Base-by-base conservation (phyloP, 257 asterid species). In the Cynanchum wilfordii region DNA sequence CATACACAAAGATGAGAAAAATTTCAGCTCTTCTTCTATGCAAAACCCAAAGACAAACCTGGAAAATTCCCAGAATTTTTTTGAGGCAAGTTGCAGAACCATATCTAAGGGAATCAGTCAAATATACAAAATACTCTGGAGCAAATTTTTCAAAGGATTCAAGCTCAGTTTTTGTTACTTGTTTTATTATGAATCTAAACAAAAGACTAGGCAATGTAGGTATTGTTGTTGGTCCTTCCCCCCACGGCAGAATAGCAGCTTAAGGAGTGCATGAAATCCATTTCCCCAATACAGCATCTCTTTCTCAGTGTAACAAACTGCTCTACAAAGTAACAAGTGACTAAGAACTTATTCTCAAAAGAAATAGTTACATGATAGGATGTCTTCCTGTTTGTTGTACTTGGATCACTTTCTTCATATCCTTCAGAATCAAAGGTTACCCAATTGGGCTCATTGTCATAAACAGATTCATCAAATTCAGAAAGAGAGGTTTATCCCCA, bases 41-140 rank as follows among this genome's bases (percentile, higher is more conserved):
- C 30, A 11, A 30, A 22, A 70, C 25, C 27, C 10, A 38, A 44
- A 20, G 66, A 9, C 55, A 71, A 74, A 94, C 99, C 98, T 95
- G 99, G 79, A 86, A 95, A 7, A 95, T 86, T 69, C 99, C 99
- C 0, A 95, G 87, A 79, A 92, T 80, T 84, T 95, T 95, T 58
- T 98, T 97, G 45, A 95, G 96, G 83, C 97, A 95, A 77, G 97
- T 95, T 51, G 97, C 97, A 76, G 94, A 86, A 55, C 90, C 88
- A 0, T 91, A 79, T 79, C 77, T 72, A 1, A 95, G 85, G n/a
- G 96, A 80, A 68, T 89, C 87, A 0, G 86, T 82, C 81, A 90
- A 54, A 76, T 95, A 89, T 80, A 88, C 83, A 70, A 95, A 95
- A 69, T 95, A 95, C 69, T 82, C 83, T 0, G 86, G 88, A 2